A percentile compares a stretch with the other conserved stretches of the same genome.
Conservation (phyloP, 345 rosid genomes). For the Cardamine resedifolia region DNA sequence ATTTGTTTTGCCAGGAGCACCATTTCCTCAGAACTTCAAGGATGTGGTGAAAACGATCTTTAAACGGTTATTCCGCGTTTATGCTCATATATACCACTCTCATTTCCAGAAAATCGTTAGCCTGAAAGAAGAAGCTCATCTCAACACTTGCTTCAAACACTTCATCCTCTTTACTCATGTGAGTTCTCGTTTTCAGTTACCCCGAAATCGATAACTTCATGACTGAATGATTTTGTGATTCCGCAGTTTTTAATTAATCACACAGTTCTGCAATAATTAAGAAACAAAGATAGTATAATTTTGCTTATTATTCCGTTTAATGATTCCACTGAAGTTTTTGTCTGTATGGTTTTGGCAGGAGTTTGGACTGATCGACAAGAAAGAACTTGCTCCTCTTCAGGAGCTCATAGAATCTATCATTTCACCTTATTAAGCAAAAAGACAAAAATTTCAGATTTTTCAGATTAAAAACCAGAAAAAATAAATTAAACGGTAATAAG, state of each 20-base stretch:
- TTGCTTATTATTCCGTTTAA: not conserved
- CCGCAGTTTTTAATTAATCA: not conserved
- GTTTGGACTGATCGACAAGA: conserved; percentile 92
- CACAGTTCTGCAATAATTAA: not conserved
- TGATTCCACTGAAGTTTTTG: not conserved
- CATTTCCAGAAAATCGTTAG: conserved; percentile 99
- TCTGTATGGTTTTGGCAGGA: conserved; percentile 55
- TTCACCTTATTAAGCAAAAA: conserved; percentile 60
- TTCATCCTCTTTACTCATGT: conserved; percentile 92
- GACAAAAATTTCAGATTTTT: conserved; percentile 10
- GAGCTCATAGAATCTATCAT: conserved; percentile 91
- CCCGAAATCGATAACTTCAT: too few species aligned
- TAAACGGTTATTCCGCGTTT: conserved; percentile 91
- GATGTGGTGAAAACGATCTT: conserved; percentile 97
- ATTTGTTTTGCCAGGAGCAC: conserved; percentile 56
- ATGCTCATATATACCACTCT: conserved; percentile 93
- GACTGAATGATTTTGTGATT: not conserved
- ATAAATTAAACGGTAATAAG: conserved; percentile 28
- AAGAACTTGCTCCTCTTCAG: conserved; percentile 96
- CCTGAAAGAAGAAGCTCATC: conserved; percentile 99
- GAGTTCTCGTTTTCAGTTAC: conserved; percentile 37
- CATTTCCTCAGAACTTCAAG: conserved; percentile 93
- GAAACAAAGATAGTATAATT: not conserved
- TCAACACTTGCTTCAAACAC: conserved; percentile 99
- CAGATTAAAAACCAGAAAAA: not conserved